phyloP scores from a whole-genome alignment of 306 rosid species.

The Cucurbita ficifolia region DNA sequence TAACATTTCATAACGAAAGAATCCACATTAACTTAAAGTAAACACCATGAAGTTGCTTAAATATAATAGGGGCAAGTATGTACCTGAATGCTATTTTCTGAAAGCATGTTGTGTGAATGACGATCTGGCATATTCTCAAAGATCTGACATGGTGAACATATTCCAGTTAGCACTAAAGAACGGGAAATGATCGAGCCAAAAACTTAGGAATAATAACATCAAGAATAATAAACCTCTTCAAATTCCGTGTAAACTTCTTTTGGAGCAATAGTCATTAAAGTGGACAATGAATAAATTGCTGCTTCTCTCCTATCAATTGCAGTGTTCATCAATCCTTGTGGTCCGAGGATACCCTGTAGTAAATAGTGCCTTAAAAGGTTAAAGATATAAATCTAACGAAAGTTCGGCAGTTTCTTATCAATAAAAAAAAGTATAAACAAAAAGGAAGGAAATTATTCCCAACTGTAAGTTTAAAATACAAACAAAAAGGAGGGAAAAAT shows the following conservation, averaged over 20 bases:
- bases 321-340: constrained; percentile 51
- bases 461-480: too few species aligned
- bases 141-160: constrained; percentile 43
- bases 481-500: too few species aligned
- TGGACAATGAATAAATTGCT: constrained; percentile 53
- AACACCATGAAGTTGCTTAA: neutral
- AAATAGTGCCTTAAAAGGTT: neutral
- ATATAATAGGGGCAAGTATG: neutral
- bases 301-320: constrained; percentile 49
- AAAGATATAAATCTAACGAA: neutral
- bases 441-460: neutral
- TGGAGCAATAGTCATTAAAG: constrained; percentile 72
- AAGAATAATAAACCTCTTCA: constrained; percentile 43
- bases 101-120: constrained; percentile 47
- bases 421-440: neutral
- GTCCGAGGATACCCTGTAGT: constrained; percentile 59
- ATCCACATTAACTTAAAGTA: neutral
- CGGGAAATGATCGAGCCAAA: neutral
- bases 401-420: neutral
- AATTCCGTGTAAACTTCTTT: constrained; percentile 63
- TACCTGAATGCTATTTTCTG: constrained; percentile 84
- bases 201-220: constrained; percentile 8
- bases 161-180: constrained; percentile 12
- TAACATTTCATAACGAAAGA: neutral
- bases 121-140: constrained; percentile 56